Evolutionary conservation across 192 early-diverging fungal species (phyloP).

Genomic region (Coemansia sp.): DNA sequence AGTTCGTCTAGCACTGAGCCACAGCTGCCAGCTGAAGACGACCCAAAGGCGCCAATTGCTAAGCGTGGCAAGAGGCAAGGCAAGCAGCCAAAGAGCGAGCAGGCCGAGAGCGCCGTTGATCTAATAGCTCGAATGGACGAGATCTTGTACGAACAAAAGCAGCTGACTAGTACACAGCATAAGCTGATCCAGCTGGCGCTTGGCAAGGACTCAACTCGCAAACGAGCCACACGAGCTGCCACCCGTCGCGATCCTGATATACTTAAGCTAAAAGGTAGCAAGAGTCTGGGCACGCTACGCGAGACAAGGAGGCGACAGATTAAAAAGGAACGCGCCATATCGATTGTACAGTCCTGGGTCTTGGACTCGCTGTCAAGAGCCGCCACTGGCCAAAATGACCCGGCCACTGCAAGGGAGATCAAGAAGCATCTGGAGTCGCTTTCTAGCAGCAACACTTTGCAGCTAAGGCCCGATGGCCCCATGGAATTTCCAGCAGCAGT

Average conservation of each 20-base stretch:
- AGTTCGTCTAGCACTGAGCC: not conserved
- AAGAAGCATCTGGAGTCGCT: not conserved
- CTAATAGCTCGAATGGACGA: slow-evolving; percentile 25
- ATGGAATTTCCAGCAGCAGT: slow-evolving; percentile 23
- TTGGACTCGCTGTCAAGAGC: slow-evolving; percentile 17
- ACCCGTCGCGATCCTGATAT: slow-evolving; percentile 5
- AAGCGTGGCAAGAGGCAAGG: not conserved
- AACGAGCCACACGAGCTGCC: not conserved
- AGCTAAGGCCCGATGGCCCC: slow-evolving; percentile 7
- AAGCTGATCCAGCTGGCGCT: slow-evolving; percentile 17
- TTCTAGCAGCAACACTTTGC: not conserved
- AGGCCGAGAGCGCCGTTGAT: not conserved
- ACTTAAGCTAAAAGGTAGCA: slow-evolving; percentile 14
- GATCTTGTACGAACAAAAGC: slow-evolving; percentile 18
- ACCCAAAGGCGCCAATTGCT: not conserved
- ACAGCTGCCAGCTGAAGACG: not conserved
- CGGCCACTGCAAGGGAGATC: not conserved
- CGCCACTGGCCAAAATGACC: not conserved
- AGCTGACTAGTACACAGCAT: slow-evolving; percentile 19
- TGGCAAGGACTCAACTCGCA: slow-evolving; percentile 1
- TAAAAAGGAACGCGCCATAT: slow-evolving; percentile 49
- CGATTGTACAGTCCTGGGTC: slow-evolving; percentile 44
- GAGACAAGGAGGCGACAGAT: slow-evolving; percentile 39
- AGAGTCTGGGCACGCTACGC: slow-evolving; percentile 23
- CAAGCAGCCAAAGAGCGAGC: not conserved